Evolutionary conservation across 1,139 yeast genomes (phyloP), one percentile per base, ranked within the genome.

Genomic region (Taphrina betulina): DNA sequence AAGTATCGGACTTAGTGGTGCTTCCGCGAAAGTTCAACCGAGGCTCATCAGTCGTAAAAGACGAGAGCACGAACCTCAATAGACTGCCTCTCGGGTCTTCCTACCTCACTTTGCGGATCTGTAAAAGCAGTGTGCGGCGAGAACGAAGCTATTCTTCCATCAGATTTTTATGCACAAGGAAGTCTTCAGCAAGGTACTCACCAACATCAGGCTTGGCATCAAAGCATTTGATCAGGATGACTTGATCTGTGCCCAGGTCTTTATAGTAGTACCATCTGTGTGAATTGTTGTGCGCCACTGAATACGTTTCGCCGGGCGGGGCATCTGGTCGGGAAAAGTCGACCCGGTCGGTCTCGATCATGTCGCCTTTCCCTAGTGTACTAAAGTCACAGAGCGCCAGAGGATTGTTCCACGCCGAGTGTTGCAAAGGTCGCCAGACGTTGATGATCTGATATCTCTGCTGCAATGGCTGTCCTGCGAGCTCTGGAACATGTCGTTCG

Each of bases 51-150:
- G 1, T 53, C 33, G 48, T 58, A 60, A 35, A 63, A 63, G 14
- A 63, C 64, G 14, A 65, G 56, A n/a, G 66, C 62, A 22, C 67
- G 48, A 4, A 64, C 62, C 44, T 64, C 67, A 42, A 65, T 64
- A 33, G 66, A 64, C 55, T 65, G 64, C 22, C 67, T 36, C 14
- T 59, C 61, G 14, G 58, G 58, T 12, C 65, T 63, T 36, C 54
- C 42, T 5, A 53, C 36, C 3, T 57, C 58, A 4, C 63, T 58
- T 16, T 60, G 44, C 12, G 65, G 64, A 33, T 65, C 64, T 17
- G 26, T 51, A 51, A 65, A 64, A 3, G 67, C 66, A 7, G 65
- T 58, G 43, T 65, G 67, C 16, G 67, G 66, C 5, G 40, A 38
- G 31, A 50, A 40, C 24, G 26, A 40, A 19, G 54, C 54, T 20